Conservation (phyloP, 352 stramenopile species). For the Pythium aristosporum region DNA sequence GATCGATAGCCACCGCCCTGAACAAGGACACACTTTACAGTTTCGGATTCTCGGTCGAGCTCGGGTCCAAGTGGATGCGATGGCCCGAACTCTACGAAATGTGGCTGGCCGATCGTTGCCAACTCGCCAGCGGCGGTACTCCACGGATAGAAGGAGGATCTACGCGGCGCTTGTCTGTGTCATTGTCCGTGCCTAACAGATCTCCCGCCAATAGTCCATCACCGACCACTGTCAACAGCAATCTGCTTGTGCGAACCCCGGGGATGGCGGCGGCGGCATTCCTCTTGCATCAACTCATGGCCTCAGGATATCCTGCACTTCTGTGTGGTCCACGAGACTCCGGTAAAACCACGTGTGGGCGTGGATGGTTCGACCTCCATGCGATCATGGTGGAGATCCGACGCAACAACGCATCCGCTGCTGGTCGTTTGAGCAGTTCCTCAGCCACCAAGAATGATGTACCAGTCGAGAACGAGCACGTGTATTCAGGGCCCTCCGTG, state of each 20-base stretch:
- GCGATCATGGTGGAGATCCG: neutral
- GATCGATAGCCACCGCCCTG: neutral
- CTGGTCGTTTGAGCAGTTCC: neutral
- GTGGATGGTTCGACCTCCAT: constrained; percentile 23
- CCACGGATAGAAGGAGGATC: neutral
- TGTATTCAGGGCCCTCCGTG: constrained; percentile 22
- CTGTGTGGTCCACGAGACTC: constrained; percentile 42
- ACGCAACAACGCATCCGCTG: neutral
- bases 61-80: constrained; percentile 68
- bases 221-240: neutral
- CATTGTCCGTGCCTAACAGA: neutral
- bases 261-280: constrained; percentile 40
- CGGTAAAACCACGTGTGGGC: constrained; percentile 49
- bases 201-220: neutral
- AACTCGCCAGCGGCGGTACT: constrained; percentile 5
- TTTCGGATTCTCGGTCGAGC: constrained; percentile 67
- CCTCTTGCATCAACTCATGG: constrained; percentile 48
- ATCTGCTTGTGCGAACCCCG: constrained; percentile 39
- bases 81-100: constrained; percentile 67
- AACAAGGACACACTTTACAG: constrained; percentile 52
- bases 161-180: neutral
- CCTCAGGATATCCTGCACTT: constrained; percentile 35
- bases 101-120: constrained; percentile 34
- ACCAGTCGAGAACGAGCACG: constrained; percentile 14
- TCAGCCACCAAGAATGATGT: neutral